These are phyloP conservation scores for Suillus clintonianus DNA, from an alignment of 768 basidiomycete species.

Conservation along the genomic window DNA sequence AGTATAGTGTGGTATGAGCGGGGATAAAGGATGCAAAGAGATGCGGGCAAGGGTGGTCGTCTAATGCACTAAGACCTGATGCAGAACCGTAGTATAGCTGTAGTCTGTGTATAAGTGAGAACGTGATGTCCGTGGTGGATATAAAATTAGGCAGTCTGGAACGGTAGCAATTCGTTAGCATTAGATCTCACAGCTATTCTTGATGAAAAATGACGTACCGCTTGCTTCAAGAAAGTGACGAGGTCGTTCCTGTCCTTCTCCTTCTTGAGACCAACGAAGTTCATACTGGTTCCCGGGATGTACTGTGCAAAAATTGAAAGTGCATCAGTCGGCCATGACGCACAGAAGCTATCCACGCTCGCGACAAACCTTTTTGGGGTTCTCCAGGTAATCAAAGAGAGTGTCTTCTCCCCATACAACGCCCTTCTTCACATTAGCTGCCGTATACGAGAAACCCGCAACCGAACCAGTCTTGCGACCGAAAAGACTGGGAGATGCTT, in stretches of 20 bases:
- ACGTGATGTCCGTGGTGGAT: slow-evolving; percentile 15
- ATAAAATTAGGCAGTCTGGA: slow-evolving; percentile 29
- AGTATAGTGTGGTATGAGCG: slow-evolving; percentile 28
- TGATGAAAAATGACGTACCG: slow-evolving; percentile 45
- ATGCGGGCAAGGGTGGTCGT: slow-evolving; percentile 26
- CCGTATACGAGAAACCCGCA: slow-evolving; percentile 87
- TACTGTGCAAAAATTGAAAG: slow-evolving; percentile 49
- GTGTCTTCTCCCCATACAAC: slow-evolving; percentile 84
- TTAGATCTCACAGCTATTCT: background rate
- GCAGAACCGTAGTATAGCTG: slow-evolving; percentile 23
- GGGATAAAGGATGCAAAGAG: slow-evolving; percentile 23
- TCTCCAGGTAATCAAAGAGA: slow-evolving; percentile 94
- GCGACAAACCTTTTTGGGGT: slow-evolving; percentile 87
- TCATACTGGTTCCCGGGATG: slow-evolving; percentile 98
- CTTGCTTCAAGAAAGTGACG: slow-evolving; percentile 78
- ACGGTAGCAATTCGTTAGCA: background rate
- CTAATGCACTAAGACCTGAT: slow-evolving; percentile 38
- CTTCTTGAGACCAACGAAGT: slow-evolving; percentile 98
- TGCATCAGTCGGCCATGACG: background rate
- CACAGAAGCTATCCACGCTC: background rate
- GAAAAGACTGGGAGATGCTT: slow-evolving; percentile 56
- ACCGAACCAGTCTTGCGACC: slow-evolving; percentile 87
- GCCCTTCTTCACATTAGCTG: slow-evolving; percentile 95
- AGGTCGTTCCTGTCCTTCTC: slow-evolving; percentile 96
- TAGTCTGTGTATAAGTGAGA: slow-evolving; percentile 18